Conservation (phyloP, 345 rosid genomes). For the Gossypium turneri region DNA sequence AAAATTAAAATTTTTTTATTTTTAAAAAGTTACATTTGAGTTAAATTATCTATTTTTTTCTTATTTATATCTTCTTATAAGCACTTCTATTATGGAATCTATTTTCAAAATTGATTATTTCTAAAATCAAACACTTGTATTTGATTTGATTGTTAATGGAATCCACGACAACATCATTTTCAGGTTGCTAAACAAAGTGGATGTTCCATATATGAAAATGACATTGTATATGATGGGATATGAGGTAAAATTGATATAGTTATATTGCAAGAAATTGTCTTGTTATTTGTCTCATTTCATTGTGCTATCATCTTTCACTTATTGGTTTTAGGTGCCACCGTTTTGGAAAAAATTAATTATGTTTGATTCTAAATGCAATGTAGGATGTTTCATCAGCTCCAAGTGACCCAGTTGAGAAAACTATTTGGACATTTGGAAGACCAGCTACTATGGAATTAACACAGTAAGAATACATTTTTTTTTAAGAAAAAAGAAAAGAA, state of each 20-base stretch:
- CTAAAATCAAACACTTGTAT: no score
- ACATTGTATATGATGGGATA: slow-evolving; percentile 88
- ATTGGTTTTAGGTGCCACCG: no score
- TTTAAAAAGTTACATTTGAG: background rate
- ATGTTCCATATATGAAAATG: slow-evolving; percentile 87
- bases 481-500: background rate
- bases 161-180: background rate
- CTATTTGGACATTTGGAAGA: slow-evolving; percentile 75
- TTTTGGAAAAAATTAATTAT: background rate
- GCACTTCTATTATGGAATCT: no score
- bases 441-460: slow-evolving; percentile 90
- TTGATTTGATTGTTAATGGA: no score
- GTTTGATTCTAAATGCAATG: background rate
- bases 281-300: no score
- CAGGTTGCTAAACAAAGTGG: slow-evolving; percentile 84
- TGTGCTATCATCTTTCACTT: no score
- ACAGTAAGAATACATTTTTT: slow-evolving; percentile 47
- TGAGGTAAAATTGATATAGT: slow-evolving; percentile 48
- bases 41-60: background rate
- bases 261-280: background rate
- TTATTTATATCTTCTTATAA: no score
- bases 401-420: slow-evolving; percentile 63
- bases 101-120: no score
- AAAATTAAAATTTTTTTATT: background rate
- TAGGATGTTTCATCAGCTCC: slow-evolving; percentile 80